Base-by-base conservation (phyloP, 2,329 filamentous ascomycete species). In the Hortaea sp. region DNA sequence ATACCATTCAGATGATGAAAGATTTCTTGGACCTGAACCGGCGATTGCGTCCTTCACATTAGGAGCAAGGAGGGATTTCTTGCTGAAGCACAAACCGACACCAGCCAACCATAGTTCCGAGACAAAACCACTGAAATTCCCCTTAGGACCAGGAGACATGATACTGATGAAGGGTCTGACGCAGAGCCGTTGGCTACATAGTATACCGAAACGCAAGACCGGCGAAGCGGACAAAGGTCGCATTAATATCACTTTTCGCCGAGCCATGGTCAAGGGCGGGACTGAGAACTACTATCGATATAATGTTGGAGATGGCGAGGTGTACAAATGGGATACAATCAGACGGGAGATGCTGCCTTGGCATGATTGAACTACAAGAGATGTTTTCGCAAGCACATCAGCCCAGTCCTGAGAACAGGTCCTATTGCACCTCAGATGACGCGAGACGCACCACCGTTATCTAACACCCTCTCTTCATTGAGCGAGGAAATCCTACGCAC, bases 261-360 rank as follows among this genome's bases (percentile, higher is more conserved):
- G 74, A 53, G 85, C 83, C 20, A 73, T 87, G 70, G 72, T 84
- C 20, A 82, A 76, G 54, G 82, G 70, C 3, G 85, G 84, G 1
- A 89, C 84, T 29, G 81, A 87, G 57, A 90, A 90, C 63, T 89
- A 90, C 63, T 88, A 90, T 63, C 78, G 80, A 59, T 90, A 90
- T 66, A 90, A 90, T 66, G 82, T 89, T 43, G 85, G 85, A 0
- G 73, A 65, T 35, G 85, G 85, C 1, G 72, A 69, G 1, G 76
- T 82, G n/a, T 83, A 79, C 62, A 74, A 72, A 56, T 89, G 85
- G 85, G 72, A 85, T 61, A 69, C 69, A 12, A 62, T 52, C 41
- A 68, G 63, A 49, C 66, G 73, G 50, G 76, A 80, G 57, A 77
- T 77, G 74, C 49, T 60, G 40, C 51, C 59, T 7, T 70, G 69